phyloP scores from a whole-genome alignment of 108 stramenopile genomes.

The Bacterosira constricta region DNA sequence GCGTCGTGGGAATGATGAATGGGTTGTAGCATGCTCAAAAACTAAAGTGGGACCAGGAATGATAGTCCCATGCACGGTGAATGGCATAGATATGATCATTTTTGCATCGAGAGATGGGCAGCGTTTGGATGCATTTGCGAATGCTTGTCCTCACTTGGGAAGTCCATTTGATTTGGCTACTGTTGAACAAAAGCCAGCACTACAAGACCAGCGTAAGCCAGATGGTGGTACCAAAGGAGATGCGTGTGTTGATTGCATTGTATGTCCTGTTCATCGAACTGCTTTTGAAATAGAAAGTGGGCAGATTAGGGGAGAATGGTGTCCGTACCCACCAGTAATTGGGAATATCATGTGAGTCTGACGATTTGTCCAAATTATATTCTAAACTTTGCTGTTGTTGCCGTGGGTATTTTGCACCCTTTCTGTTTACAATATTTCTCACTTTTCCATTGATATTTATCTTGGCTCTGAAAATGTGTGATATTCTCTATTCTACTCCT shows the following conservation, averaged over 20 bases:
- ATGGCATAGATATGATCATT: conserved; percentile 76
- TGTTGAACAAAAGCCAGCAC: conserved; percentile 66
- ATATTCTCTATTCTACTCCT: too few species aligned
- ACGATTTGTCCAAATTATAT: background rate
- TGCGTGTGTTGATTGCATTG: conserved; percentile 91
- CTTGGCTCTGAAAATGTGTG: too few species aligned
- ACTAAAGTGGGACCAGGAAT: conserved; percentile 90
- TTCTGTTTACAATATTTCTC: background rate
- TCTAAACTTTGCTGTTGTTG: background rate
- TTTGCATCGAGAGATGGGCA: conserved; percentile 74
- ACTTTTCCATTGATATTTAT: background rate
- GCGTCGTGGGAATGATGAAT: conserved; percentile 55
- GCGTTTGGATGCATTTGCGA: conserved; percentile 87
- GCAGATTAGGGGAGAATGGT: conserved; percentile 95
- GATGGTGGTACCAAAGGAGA: conserved; percentile 52
- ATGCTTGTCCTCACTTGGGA: conserved; percentile 96
- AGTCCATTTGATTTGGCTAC: conserved; percentile 94
- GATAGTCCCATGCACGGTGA: conserved; percentile 84
- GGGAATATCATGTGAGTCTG: conserved; percentile 63
- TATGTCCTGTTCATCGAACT: conserved; percentile 94
- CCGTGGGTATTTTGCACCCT: too few species aligned
- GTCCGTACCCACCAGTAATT: conserved; percentile 94
- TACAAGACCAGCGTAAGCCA: conserved; percentile 13
- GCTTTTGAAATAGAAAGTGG: conserved; percentile 93
- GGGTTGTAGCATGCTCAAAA: conserved; percentile 82